phyloP scores from a whole-genome alignment of 1,284 basidiomycete genomes.

The Irpex sp. region DNA sequence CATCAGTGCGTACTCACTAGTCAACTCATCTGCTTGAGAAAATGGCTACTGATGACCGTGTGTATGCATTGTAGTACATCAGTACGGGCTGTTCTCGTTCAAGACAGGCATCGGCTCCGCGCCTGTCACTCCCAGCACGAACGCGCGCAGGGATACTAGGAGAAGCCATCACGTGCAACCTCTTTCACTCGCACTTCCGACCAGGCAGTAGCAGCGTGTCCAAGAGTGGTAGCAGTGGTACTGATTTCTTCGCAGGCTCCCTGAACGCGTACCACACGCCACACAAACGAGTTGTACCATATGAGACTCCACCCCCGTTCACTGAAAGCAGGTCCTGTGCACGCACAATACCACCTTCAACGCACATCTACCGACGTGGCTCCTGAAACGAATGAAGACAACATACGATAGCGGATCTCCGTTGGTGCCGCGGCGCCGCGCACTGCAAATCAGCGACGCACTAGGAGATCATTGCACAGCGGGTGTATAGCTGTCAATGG shows the following conservation, averaged over 20 bases:
- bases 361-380: too few species aligned
- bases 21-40: too few species aligned
- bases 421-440: too few species aligned
- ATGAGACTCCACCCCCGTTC: too few species aligned
- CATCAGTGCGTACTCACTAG: constrained; percentile 54
- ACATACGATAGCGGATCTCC: too few species aligned
- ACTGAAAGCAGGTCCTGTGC: too few species aligned
- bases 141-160: constrained; percentile 79
- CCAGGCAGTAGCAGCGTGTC: constrained; percentile 36
- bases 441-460: too few species aligned
- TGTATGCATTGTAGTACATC: constrained; percentile 83
- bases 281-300: constrained; percentile 49
- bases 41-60: too few species aligned
- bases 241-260: constrained; percentile 64
- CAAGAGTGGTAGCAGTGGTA: constrained; percentile 32
- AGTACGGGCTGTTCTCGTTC: constrained; percentile 83
- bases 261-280: constrained; percentile 38
- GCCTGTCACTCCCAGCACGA: constrained; percentile 72
- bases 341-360: too few species aligned
- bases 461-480: too few species aligned
- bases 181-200: constrained; percentile 52
- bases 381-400: too few species aligned
- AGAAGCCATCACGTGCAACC: constrained; percentile 76
- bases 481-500: too few species aligned
- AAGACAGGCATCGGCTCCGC: constrained; percentile 67